These are phyloP conservation scores for Venturia asperata DNA, from an alignment of 2,329 filamentous ascomycete genomes.

Conservation along the genomic window DNA sequence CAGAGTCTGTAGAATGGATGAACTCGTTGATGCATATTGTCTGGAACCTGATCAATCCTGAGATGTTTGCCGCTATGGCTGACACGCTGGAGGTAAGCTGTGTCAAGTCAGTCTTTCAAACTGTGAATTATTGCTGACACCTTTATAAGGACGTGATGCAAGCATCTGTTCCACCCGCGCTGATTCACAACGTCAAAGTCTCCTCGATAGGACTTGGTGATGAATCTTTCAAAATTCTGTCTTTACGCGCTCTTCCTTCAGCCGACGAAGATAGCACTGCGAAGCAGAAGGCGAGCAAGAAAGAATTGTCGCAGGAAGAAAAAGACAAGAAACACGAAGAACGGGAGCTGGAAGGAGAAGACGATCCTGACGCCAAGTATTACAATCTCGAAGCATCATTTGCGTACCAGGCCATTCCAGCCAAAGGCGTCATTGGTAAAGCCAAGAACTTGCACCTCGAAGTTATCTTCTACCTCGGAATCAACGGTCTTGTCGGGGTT, in stretches of 20 bases:
- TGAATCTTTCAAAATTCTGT: conserved; percentile 62
- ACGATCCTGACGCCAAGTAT: conserved; percentile 54
- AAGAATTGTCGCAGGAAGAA: conserved; percentile 23
- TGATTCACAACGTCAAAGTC: conserved; percentile 67
- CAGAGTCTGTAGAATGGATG: conserved; percentile 64
- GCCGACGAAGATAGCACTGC: conserved; percentile 40
- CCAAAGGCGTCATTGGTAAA: conserved; percentile 53
- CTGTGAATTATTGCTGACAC: neutral
- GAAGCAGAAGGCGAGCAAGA: conserved; percentile 25
- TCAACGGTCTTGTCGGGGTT: conserved; percentile 32
- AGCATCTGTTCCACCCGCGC: conserved; percentile 57
- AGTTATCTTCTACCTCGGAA: conserved; percentile 61
- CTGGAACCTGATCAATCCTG: conserved; percentile 70
- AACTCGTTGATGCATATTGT: conserved; percentile 61
- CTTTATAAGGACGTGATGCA: conserved; percentile 61
- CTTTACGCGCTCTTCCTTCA: conserved; percentile 64
- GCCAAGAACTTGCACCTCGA: conserved; percentile 67
- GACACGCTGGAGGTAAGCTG: conserved; percentile 54
- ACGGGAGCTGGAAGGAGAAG: conserved; percentile 59
- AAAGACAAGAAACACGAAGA: conserved; percentile 32
- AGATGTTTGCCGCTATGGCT: conserved; percentile 60
- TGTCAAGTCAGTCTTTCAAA: neutral
- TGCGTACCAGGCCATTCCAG: conserved; percentile 59
- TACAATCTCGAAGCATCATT: conserved; percentile 72
- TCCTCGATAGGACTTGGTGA: conserved; percentile 70